phyloP scores from a whole-genome alignment of 495 filamentous ascomycete genomes.

The Penicillium coffeae region DNA sequence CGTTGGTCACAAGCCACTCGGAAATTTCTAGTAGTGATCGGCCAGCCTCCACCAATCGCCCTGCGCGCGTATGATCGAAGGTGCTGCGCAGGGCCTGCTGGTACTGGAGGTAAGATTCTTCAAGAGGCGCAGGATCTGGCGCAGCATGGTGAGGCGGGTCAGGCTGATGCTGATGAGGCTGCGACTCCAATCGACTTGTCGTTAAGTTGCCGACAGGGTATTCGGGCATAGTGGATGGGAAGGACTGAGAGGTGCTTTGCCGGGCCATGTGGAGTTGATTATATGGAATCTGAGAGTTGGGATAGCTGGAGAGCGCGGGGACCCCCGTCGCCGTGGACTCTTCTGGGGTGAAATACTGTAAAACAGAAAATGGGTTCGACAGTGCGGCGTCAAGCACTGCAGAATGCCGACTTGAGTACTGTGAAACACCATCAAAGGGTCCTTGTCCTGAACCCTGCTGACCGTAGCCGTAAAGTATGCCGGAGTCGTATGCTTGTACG shows the following conservation, averaged over 20 bases:
- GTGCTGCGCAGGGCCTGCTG: slow-evolving; percentile 67
- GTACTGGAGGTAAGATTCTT: slow-evolving; percentile 71
- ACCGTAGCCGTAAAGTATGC: slow-evolving; percentile 77
- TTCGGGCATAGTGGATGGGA: slow-evolving; percentile 52
- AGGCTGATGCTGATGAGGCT: slow-evolving; percentile 11
- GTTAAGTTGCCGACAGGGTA: slow-evolving; percentile 35
- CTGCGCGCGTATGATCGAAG: slow-evolving; percentile 70
- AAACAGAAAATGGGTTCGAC: slow-evolving; percentile 61
- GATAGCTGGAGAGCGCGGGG: slow-evolving; percentile 49
- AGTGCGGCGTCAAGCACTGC: slow-evolving; percentile 80
- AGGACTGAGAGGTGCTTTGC: slow-evolving; percentile 47
- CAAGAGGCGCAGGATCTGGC: slow-evolving; percentile 35
- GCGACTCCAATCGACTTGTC: slow-evolving; percentile 32
- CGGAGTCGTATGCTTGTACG: slow-evolving; percentile 55
- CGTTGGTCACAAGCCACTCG: slow-evolving; percentile 79
- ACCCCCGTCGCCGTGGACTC: slow-evolving; percentile 64
- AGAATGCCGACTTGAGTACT: slow-evolving; percentile 72
- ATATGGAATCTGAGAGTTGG: slow-evolving; percentile 53
- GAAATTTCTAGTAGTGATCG: slow-evolving; percentile 73
- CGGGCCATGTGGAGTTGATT: slow-evolving; percentile 51
- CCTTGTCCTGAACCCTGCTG: slow-evolving; percentile 61
- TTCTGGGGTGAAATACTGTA: slow-evolving; percentile 73
- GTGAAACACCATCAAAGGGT: slow-evolving; percentile 75
- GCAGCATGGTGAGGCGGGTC: slow-evolving; percentile 26
- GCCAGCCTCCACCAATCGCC: slow-evolving; percentile 69